A percentile compares a stretch with the other conserved stretches of the same genome.
Evolutionary conservation across 768 basidiomycete genomes (phyloP).

Genomic region (Suillus weaverae): DNA sequence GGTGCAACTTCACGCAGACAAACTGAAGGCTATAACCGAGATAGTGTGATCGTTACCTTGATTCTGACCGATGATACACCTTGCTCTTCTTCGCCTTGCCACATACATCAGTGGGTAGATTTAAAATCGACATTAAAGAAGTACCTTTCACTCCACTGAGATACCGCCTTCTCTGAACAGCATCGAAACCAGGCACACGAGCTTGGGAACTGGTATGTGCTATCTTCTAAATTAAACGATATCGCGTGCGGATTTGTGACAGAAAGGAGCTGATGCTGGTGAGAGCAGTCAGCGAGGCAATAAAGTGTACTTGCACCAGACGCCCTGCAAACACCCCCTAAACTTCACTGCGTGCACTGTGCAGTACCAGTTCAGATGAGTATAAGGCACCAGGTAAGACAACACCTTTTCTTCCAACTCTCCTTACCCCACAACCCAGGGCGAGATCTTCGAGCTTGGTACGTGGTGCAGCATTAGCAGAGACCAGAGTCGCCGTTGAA

Average conservation of each 20-base stretch:
- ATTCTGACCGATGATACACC: constrained; percentile 51
- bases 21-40: constrained; percentile 28
- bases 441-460: neutral
- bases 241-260: constrained; percentile 58
- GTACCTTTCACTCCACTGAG: constrained; percentile 61
- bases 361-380: constrained; percentile 45
- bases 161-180: constrained; percentile 65
- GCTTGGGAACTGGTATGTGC: constrained; percentile 58
- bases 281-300: constrained; percentile 12
- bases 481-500: neutral
- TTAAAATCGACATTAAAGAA: constrained; percentile 7
- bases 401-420: neutral
- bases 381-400: constrained; percentile 46
- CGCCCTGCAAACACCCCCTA: constrained; percentile 37
- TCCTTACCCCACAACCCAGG: neutral
- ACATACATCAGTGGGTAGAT: constrained; percentile 6
- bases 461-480: neutral
- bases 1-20: constrained; percentile 48
- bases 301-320: constrained; percentile 45
- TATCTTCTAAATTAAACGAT: constrained; percentile 53
- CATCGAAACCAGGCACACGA: constrained; percentile 61
- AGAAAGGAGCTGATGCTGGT: constrained; percentile 56
- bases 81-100: constrained; percentile 50
- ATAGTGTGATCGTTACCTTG: constrained; percentile 40
- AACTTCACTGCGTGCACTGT: constrained; percentile 51